phyloP scores from a whole-genome alignment of 2,329 filamentous ascomycete species.

The Trichoderma koningiopsis region DNA sequence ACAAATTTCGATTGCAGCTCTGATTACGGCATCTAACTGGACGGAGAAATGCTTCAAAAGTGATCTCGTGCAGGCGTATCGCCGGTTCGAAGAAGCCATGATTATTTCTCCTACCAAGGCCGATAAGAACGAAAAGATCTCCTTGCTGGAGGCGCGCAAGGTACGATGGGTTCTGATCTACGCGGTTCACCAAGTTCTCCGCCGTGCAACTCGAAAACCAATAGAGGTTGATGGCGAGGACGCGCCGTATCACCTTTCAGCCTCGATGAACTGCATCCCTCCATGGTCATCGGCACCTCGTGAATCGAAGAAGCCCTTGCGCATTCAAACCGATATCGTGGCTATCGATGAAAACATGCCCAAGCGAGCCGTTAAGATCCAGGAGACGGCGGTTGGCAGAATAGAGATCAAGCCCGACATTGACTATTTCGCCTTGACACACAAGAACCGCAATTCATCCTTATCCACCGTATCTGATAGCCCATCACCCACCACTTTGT shows the following conservation, averaged over 20 bases:
- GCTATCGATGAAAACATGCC: slow-evolving; percentile 20
- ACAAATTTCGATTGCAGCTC: slow-evolving; percentile 54
- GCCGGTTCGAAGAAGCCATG: slow-evolving; percentile 67
- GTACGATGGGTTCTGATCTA: slow-evolving; percentile 80
- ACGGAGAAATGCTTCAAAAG: slow-evolving; percentile 47
- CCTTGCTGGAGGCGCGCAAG: slow-evolving; percentile 68
- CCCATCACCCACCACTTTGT: slow-evolving; percentile 27
- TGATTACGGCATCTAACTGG: slow-evolving; percentile 54
- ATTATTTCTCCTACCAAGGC: slow-evolving; percentile 52
- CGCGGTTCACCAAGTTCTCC: slow-evolving; percentile 70
- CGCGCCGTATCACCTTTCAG: slow-evolving; percentile 59
- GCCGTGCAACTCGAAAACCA: slow-evolving; percentile 63
- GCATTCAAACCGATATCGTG: slow-evolving; percentile 34
- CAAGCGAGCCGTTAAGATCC: slow-evolving; percentile 23
- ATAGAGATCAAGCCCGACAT: slow-evolving; percentile 58
- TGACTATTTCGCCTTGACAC: slow-evolving; percentile 54
- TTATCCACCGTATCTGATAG: slow-evolving; percentile 30
- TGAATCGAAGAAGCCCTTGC: slow-evolving; percentile 33
- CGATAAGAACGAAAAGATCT: slow-evolving; percentile 57
- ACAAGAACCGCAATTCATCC: slow-evolving; percentile 33
- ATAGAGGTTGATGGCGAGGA: slow-evolving; percentile 60
- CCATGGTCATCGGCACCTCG: slow-evolving; percentile 49
- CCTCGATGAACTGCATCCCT: slow-evolving; percentile 46
- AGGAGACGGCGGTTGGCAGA: slow-evolving; percentile 24
- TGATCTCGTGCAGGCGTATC: slow-evolving; percentile 67